Evolutionary conservation across 495 filamentous ascomycete genomes (phyloP).

Genomic region (Massariosphaeria phaeospora): DNA sequence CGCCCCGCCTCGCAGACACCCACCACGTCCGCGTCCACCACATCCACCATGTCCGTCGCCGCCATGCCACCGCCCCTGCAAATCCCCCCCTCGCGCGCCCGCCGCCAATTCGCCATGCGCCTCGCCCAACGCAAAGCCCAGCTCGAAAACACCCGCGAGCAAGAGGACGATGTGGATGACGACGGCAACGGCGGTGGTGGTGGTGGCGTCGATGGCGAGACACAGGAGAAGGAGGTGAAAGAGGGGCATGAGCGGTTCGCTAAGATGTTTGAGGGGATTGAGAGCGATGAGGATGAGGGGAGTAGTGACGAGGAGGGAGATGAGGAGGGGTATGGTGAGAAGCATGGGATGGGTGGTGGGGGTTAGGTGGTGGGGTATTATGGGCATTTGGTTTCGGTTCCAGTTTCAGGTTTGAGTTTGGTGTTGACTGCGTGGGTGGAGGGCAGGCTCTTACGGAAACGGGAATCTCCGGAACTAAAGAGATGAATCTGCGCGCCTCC

Average conservation of each 20-base stretch:
- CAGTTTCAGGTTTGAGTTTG: too few species aligned
- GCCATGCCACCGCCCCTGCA: constrained; percentile 62
- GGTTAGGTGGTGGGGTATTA: constrained; percentile 39
- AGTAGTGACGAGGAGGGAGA: neutral
- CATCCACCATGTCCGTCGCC: too few species aligned
- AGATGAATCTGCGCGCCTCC: too few species aligned
- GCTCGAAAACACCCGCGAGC: constrained; percentile 9
- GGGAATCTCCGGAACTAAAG: too few species aligned
- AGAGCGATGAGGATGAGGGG: constrained; percentile 19
- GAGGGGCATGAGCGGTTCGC: constrained; percentile 21
- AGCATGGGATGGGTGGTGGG: constrained; percentile 17
- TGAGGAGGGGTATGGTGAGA: neutral
- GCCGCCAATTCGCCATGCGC: constrained; percentile 75
- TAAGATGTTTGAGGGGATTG: constrained; percentile 24
- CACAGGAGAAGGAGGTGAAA: constrained; percentile 5
- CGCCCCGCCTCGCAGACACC: too few species aligned
- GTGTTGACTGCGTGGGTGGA: constrained; percentile 37
- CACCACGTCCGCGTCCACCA: too few species aligned
- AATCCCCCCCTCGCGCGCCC: constrained; percentile 77
- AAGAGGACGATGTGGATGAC: constrained; percentile 16
- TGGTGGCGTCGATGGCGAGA: neutral
- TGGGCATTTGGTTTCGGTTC: too few species aligned
- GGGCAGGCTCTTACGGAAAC: constrained; percentile 46
- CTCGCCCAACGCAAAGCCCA: constrained; percentile 60
- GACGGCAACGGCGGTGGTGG: constrained; percentile 4